These are phyloP conservation scores for Yamadazyma triangularis DNA, from an alignment of 1,139 yeast genomes.

Conservation along the genomic window DNA sequence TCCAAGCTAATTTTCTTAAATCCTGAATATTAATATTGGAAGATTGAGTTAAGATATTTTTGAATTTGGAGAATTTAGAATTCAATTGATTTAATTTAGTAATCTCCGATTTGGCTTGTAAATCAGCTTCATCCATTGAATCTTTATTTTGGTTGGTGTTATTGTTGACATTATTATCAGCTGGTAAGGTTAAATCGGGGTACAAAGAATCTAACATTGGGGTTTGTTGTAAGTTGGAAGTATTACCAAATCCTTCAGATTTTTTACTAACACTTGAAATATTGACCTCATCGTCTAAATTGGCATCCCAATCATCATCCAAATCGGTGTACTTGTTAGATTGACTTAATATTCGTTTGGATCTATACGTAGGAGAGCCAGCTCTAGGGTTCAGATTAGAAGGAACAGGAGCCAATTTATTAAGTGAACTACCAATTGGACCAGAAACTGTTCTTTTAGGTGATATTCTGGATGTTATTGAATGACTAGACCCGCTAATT, in stretches of 20 bases:
- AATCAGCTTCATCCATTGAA: conserved; percentile 16
- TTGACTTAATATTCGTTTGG: conserved; percentile 9
- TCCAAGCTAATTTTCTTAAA: conserved; percentile 82
- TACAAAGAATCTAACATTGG: conserved; percentile 34
- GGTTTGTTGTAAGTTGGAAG: conserved; percentile 19
- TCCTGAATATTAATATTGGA: conserved; percentile 57
- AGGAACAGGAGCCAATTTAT: conserved; percentile 11
- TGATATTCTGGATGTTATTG: conserved; percentile 6
- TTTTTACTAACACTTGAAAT: conserved; percentile 1
- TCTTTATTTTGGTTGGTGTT: conserved; percentile 10
- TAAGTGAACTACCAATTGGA: too few species aligned
- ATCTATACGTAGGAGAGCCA: conserved; percentile 5
- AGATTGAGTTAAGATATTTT: conserved; percentile 54
- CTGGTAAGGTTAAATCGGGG: conserved; percentile 33
- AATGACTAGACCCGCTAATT: conserved; percentile 16
- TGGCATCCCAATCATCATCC: conserved; percentile 94
- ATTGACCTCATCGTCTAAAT: conserved; percentile 47
- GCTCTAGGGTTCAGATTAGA: conserved; percentile 5
- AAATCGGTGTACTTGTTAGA: conserved; percentile 47
- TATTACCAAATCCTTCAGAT: conserved; percentile 11
- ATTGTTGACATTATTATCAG: conserved; percentile 1
- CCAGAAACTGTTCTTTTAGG: conserved; percentile 20
- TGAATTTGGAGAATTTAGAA: conserved; percentile 64
- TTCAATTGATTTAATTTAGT: conserved; percentile 56
- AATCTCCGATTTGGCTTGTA: conserved; percentile 21